These are phyloP conservation scores for Backusella liffmaniae DNA, from an alignment of 192 early-diverging fungal species.

Conservation along the genomic window DNA sequence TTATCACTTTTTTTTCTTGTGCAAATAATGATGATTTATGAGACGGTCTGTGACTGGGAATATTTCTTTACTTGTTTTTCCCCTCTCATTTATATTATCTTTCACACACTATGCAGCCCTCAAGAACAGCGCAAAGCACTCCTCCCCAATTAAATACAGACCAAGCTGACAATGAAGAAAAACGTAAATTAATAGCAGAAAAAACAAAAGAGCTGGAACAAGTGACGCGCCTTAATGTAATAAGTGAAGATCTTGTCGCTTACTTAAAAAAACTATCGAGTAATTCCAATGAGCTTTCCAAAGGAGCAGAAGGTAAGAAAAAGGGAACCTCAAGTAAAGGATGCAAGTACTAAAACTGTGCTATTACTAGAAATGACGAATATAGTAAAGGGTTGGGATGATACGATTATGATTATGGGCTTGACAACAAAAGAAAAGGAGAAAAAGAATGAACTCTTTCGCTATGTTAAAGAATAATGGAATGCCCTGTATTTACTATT, in stretches of 20 bases:
- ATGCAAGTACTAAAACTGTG: background rate
- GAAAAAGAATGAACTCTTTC: background rate
- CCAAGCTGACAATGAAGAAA: background rate
- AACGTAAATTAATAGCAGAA: background rate
- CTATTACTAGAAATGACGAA: background rate
- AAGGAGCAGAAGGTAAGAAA: slow-evolving; percentile 2
- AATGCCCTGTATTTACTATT: background rate
- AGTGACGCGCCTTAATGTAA: background rate
- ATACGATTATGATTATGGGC: slow-evolving; percentile 12
- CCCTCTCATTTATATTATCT: background rate
- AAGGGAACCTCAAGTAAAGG: too few relatives aligned
- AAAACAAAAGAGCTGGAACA: slow-evolving; percentile 8
- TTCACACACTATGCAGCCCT: background rate
- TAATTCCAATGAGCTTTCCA: background rate
- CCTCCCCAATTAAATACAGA: background rate
- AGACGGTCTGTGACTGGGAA: too few relatives aligned
- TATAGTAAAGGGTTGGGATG: slow-evolving; percentile 4
- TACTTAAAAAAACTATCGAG: background rate
- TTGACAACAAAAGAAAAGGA: background rate
- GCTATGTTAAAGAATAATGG: background rate
- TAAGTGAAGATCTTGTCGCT: background rate
- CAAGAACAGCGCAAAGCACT: background rate
- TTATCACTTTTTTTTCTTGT: too few relatives aligned
- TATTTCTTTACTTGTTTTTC: background rate
- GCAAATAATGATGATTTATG: too few relatives aligned